Conservation (phyloP, 495 filamentous ascomycete species). For the Beverwykella pulmonaria region DNA sequence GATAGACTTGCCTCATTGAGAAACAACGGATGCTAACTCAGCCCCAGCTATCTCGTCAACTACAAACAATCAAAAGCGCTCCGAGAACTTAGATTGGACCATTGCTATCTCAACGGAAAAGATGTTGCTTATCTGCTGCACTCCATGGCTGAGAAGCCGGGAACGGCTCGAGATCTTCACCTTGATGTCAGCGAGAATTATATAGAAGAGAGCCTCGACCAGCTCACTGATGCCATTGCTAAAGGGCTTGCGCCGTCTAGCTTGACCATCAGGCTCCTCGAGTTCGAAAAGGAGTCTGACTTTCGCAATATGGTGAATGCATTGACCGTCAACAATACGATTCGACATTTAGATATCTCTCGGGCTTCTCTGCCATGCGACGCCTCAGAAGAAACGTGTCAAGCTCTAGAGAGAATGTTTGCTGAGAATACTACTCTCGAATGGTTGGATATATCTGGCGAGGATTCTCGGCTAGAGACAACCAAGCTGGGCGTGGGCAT, state of each 20-base stretch:
- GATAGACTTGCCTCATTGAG: neutral
- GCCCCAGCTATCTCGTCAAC: slow-evolving; percentile 34
- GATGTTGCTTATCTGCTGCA: slow-evolving; percentile 78
- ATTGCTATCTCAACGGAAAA: slow-evolving; percentile 76
- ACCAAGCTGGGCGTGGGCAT: slow-evolving; percentile 82
- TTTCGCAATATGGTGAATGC: slow-evolving; percentile 76
- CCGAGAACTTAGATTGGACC: slow-evolving; percentile 69
- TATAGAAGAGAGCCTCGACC: slow-evolving; percentile 70
- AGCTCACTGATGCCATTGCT: slow-evolving; percentile 70
- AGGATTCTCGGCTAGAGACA: slow-evolving; percentile 84
- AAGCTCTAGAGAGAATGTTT: slow-evolving; percentile 73
- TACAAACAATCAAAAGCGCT: slow-evolving; percentile 63
- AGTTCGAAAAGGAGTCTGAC: slow-evolving; percentile 74
- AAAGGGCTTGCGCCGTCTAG: slow-evolving; percentile 66
- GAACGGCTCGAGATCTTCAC: slow-evolving; percentile 66
- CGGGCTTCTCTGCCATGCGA: slow-evolving; percentile 83
- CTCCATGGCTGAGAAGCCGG: slow-evolving; percentile 61
- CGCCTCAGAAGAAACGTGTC: slow-evolving; percentile 71
- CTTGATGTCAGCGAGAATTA: slow-evolving; percentile 81
- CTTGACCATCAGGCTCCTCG: slow-evolving; percentile 81
- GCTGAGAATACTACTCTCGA: slow-evolving; percentile 74
- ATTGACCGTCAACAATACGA: slow-evolving; percentile 69
- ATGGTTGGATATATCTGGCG: slow-evolving; percentile 84
- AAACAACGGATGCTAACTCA: neutral
- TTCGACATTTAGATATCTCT: slow-evolving; percentile 81